A percentile compares a stretch with the other conserved stretches of the same genome.
phyloP scores from a whole-genome alignment of 2,329 filamentous ascomycete genomes.

The Phialemonium atrogriseum region DNA sequence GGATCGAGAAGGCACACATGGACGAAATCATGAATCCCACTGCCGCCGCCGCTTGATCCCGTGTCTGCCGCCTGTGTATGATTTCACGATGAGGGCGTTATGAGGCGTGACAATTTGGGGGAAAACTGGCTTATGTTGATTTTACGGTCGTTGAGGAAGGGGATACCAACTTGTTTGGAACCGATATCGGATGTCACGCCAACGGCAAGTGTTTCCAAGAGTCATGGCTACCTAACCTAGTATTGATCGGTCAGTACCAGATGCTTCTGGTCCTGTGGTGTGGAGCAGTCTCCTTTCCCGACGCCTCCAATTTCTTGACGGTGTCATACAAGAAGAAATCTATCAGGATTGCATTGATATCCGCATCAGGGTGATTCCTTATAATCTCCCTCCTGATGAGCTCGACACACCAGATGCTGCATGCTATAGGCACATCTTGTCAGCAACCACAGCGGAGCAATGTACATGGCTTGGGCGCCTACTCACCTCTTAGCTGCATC shows the following conservation, averaged over 20 bases:
- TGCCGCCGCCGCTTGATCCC: conserved; percentile 23
- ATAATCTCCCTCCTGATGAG: conserved; percentile 76
- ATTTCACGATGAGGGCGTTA: too few relatives aligned
- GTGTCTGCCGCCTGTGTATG: too few relatives aligned
- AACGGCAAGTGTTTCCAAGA: conserved; percentile 2
- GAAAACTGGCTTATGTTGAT: too few relatives aligned
- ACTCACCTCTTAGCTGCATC: conserved; percentile 70
- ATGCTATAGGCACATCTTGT: conserved; percentile 40
- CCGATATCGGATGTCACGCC: too few relatives aligned
- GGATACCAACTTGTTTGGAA: too few relatives aligned
- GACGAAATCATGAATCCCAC: conserved; percentile 55
- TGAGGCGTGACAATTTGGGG: too few relatives aligned
- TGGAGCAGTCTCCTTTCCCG: conserved; percentile 54
- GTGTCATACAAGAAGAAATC: conserved; percentile 97
- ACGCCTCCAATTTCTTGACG: conserved; percentile 73
- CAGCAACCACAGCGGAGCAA: neutral
- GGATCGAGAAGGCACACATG: conserved; percentile 62
- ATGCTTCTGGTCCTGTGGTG: conserved; percentile 90
- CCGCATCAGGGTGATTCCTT: conserved; percentile 59
- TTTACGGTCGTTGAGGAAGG: too few relatives aligned
- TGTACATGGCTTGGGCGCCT: neutral
- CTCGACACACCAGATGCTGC: conserved; percentile 95
- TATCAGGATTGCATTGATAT: conserved; percentile 82
- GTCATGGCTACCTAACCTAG: neutral
- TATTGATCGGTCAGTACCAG: conserved; percentile 60